Base-by-base conservation (phyloP, 768 basidiomycete genomes). In the Lactarius trivialis region DNA sequence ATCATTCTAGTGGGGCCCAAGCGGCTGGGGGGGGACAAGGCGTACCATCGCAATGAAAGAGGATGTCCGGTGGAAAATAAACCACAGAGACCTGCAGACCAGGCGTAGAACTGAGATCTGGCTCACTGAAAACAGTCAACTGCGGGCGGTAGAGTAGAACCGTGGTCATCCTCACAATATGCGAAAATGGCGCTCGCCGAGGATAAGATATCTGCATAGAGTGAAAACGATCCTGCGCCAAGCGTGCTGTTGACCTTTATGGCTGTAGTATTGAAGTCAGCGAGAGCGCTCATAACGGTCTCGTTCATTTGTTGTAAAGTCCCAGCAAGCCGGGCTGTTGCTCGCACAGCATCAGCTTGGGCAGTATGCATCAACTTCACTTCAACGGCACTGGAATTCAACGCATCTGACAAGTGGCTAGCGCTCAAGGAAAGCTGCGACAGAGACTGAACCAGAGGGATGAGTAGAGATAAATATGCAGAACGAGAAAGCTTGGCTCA, bases 21-120 rank as follows among this genome's bases (percentile, higher is more conserved):
- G 32, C 17, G 48, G 11, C 39, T 21, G 33, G 45, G 12, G 24
- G 24, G 14, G 26, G 32, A 32, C 11, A 49, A 7, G 12, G 41
- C 63, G 21, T 63, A 66, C 65, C 62, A 60, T 53, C 26, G 21
- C 43, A 28, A 64, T 34, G 34, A 56, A 56, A 33, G 60, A 55
- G 17, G 51, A 52, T 7, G 57, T 45, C 19, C 51, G 49, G 9
- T n/a, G 56, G 28, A 55, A 33, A 36, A 63, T 26, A 19, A 58
- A 58, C 64, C 64, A 65, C 11, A 51, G 28, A 33, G 64, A 34
- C 26, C 54, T 21, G 30, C 54, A 19, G 9, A 49, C 11, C 26
- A 60, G 39, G 58, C 48, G 63, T 32, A 60, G 36, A 41, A 60
- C 9, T 14, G 63, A 43, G 2, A 28, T 17, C 41, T 64, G 58